Conservation (phyloP, 768 basidiomycete genomes). For the Paxillus ammoniavirescens region DNA sequence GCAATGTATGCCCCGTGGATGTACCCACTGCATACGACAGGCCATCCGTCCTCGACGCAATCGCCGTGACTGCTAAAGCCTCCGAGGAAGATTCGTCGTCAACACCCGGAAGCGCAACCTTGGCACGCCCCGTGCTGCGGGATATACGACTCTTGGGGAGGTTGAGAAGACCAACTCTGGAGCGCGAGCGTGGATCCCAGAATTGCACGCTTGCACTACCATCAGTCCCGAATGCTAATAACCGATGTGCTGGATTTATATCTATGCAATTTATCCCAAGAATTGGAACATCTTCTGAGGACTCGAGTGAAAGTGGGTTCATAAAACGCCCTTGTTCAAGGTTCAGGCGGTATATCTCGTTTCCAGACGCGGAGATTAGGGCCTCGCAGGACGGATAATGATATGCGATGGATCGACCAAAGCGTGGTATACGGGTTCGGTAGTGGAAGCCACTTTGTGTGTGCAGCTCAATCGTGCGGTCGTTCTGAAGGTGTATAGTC, state of each 20-base stretch:
- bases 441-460: slow-evolving; percentile 93
- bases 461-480: slow-evolving; percentile 92
- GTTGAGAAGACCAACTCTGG: slow-evolving; percentile 65
- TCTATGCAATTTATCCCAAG: slow-evolving; percentile 89
- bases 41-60: slow-evolving; percentile 84
- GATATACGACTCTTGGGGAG: slow-evolving; percentile 56
- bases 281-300: slow-evolving; percentile 53
- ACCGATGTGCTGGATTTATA: slow-evolving; percentile 89
- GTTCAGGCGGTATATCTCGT: slow-evolving; percentile 90
- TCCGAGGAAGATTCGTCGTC: slow-evolving; percentile 31
- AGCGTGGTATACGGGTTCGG: slow-evolving; percentile 89
- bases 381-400: slow-evolving; percentile 94
- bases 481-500: slow-evolving; percentile 92
- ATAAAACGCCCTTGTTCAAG: slow-evolving; percentile 94
- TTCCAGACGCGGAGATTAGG: slow-evolving; percentile 78
- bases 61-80: slow-evolving; percentile 68
- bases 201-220: slow-evolving; percentile 88
- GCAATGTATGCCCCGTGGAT: slow-evolving; percentile 88
- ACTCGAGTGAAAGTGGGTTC: slow-evolving; percentile 66
- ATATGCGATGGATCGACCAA: slow-evolving; percentile 90
- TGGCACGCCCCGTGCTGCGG: slow-evolving; percentile 36
- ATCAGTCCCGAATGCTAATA: slow-evolving; percentile 87
- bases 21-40: slow-evolving; percentile 94
- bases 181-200: slow-evolving; percentile 90
- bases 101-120: slow-evolving; percentile 31